Evolutionary conservation across 306 rosid genomes (phyloP), one percentile per base, ranked within the genome.

Genomic region (Malus fusca): DNA sequence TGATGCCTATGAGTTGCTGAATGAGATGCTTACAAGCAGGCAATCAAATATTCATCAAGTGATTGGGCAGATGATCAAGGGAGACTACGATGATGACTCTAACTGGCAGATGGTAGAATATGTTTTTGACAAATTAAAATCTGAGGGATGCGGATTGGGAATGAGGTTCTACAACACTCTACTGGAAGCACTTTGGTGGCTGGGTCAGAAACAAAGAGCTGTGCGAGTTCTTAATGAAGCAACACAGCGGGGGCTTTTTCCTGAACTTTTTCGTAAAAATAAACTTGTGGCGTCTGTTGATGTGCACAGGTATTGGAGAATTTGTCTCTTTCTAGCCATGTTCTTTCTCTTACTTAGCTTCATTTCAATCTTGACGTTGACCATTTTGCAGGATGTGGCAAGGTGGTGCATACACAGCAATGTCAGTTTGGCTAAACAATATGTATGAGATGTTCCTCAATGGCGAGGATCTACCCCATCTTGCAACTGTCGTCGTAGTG

Each of bases 71-170:
- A 89, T 96, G 96, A 92, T 96, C 79, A 92, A 86, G 82, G 99
- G 99, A 79, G 97, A 89, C 69, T 92, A 87, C 71, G 99, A 95
- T 66, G 99, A 95, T 43, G 97, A 88, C 48, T 85, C 92, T 69
- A 96, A 96, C 80, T 96, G 98, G 99, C 98, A 90, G 90, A 96
- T 96, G 90, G 97, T 96, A 61, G 97, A 92, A 80, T 96, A 92
- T 83, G 82, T 96, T 79, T 96, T 96, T 82, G 99, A 96, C 87
- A 96, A 88, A 85, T 89, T 96, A 81, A 92, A 84, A 67, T 85
- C 94, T 59, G 92, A 92, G 84, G 97, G 98, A 69, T 88, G 94
- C 76, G 94, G 90, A 68, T 78, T 92, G 78, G 97, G 92, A 79
- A 83, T 92, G 88, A 88, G 86, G 78, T 91, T 92, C 86, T 90